phyloP scores from a whole-genome alignment of 2,329 filamentous ascomycete genomes.

The Verticillium albo-atrum region DNA sequence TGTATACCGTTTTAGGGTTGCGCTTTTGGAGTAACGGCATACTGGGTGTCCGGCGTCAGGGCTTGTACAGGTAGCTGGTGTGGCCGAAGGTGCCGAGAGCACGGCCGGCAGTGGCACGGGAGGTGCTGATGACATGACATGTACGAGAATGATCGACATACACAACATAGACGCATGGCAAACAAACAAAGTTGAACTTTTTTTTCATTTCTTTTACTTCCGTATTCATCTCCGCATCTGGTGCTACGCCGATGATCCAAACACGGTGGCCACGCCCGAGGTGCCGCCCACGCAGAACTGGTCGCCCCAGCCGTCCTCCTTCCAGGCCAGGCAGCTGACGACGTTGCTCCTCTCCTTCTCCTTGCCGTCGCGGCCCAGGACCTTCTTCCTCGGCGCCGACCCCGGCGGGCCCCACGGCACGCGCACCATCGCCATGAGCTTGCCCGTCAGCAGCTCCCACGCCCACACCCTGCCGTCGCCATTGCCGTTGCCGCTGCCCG shows the following conservation, averaged over 20 bases:
- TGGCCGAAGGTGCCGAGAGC: too few species aligned
- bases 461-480: conserved; percentile 63
- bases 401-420: conserved; percentile 53
- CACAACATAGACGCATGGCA: neutral
- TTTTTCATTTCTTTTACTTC: neutral
- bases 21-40: neutral
- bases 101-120: neutral
- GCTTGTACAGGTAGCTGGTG: neutral
- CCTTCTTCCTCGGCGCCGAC: conserved; percentile 42
- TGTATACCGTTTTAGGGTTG: neutral
- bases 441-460: conserved; percentile 80
- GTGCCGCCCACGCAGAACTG: conserved; percentile 64
- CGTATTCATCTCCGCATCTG: too few species aligned
- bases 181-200: neutral
- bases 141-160: neutral
- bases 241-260: conserved; percentile 32
- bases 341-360: conserved; percentile 56
- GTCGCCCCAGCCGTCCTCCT: conserved; percentile 56
- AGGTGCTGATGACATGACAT: neutral
- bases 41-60: neutral
- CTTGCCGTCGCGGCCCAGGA: conserved; percentile 55
- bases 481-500: too few species aligned
- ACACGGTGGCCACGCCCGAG: conserved; percentile 61
- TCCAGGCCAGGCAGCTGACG: conserved; percentile 59
- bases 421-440: conserved; percentile 57